Base-by-base conservation (phyloP, 2,329 filamentous ascomycete species). In the Magnaporthiopsis incrustans region DNA sequence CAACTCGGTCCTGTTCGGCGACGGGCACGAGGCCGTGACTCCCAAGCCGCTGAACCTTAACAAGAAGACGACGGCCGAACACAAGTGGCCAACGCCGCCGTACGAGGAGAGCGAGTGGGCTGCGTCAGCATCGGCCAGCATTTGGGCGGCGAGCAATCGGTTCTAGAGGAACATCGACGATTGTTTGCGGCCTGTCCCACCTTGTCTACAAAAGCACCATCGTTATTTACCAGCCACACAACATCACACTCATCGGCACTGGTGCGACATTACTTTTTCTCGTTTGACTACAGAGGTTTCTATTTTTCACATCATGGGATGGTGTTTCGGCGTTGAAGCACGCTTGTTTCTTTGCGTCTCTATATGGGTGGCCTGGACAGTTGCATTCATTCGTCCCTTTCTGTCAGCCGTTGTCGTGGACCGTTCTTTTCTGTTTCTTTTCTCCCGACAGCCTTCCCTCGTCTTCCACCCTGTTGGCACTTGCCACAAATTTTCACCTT, bases 41-140 rank as follows among this genome's bases (percentile, higher is more conserved):
- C 85, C 89, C 11, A 91, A 89, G 75, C 90, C 91, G 14, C 76
- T 93, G 67, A 84, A 90, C 68, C 86, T 91, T 64, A 81, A 82
- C 71, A 85, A 86, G 73, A 83, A 84, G 79, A 18, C 59, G 12
- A 71, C 78, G 1, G 73, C 76, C 15, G 77, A 79, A 67, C 80
- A 84, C 71, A 95, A 97, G 77, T 97, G 93, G 89, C 94, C 93
- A 3, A 98, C 95, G 22, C 95, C 95, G 27, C 94, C 95, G 4
- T 97, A 97, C 70, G 93, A 97, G 72, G 93, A 96, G 70, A 88
- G 88, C 67, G 93, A 97, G 74, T 98, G 93, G 94, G 92, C 89
- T 25, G 87, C 89, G 11, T 89, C 90, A 57, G 90, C 91, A 35
- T 86, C 92, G 14, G 89, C 91, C 7, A 92, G 89, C 76, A 92